Conservation (phyloP, 805 yeast species). For the Hanseniaspora osmophila region DNA sequence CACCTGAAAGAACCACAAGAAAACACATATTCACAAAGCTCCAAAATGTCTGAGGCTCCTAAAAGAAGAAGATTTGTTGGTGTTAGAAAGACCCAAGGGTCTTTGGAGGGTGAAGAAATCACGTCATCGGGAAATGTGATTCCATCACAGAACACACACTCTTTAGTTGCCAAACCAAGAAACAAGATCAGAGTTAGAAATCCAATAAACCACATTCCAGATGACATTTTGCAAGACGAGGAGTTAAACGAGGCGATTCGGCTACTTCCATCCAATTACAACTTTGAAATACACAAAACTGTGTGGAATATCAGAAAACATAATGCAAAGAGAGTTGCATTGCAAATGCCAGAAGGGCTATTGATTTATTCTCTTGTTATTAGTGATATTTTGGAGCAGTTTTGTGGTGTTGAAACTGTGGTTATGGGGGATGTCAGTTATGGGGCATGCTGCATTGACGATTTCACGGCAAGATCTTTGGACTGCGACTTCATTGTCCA, state of each 20-base stretch:
- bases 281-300: constrained; percentile 90
- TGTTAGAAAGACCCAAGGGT: constrained; percentile 19
- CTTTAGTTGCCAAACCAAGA: constrained; percentile 18
- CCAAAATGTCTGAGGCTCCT: neutral
- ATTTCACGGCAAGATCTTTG: constrained; percentile 80
- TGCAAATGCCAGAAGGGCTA: constrained; percentile 96
- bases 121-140: constrained; percentile 12
- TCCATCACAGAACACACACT: constrained; percentile 6
- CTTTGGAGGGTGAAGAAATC: constrained; percentile 16
- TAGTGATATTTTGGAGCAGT: constrained; percentile 86
- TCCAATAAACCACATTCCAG: constrained; percentile 76
- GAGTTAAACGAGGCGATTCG: constrained; percentile 76
- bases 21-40: neutral
- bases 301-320: constrained; percentile 79
- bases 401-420: constrained; percentile 71
- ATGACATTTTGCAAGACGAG: constrained; percentile 62
- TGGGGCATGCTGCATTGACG: constrained; percentile 98
- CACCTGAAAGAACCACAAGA: neutral
- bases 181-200: constrained; percentile 32
- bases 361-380: constrained; percentile 76
- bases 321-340: constrained; percentile 68
- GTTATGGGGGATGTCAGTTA: constrained; percentile 98
- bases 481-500: constrained; percentile 92
- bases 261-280: constrained; percentile 78
- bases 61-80: constrained; percentile 49